Base-by-base conservation (phyloP, 345 rosid genomes). In the Litchi chinensis region DNA sequence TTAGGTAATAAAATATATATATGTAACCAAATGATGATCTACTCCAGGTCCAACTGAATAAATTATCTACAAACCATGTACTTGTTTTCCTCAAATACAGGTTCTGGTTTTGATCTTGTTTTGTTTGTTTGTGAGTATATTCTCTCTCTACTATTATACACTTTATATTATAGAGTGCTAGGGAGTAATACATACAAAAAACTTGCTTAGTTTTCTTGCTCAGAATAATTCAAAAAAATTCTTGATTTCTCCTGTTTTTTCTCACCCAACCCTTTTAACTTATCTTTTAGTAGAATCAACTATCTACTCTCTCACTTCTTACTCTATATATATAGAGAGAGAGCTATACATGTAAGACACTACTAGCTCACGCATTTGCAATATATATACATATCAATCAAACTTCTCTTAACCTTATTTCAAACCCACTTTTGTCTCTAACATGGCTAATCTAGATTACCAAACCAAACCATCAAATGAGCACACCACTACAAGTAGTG, bases 361-460 rank as follows among this genome's bases (percentile, higher is more conserved):
- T 71, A 71, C 75, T 9, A 18, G 63, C 8, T 28, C n/a, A 37
- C 75, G 28, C 7, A 50, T 50, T 50, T 50, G 56, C 56, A 50
- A 5, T 3, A 50, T 41, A 48, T 12, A 48, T 5, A 50, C 10
- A 50, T 50, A 7, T 39, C 15, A n/a, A 7, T 21, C 40, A 54
- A 54, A 16, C 18, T 54, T 54, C 59, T 16, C 59, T 54, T 16
- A 54, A 16, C 59, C 59, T 54, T 16, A 32, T 32, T 3, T 54
- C 59, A 13, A 54, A 54, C 71, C 65, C 46, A 44, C 70, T 57
- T 68, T 26, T 32, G 12, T 8, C 10, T 26, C 37, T 18, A 50
- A 24, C 6, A 89, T 88, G 90, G 88, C 80, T 65, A 77, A 81
- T 62, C 71, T 84, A 65, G 84, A 83, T 60, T 68, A 54, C 24